phyloP scores from a whole-genome alignment of 148 eudicot genomes.

The Suaeda aralocaspica region DNA sequence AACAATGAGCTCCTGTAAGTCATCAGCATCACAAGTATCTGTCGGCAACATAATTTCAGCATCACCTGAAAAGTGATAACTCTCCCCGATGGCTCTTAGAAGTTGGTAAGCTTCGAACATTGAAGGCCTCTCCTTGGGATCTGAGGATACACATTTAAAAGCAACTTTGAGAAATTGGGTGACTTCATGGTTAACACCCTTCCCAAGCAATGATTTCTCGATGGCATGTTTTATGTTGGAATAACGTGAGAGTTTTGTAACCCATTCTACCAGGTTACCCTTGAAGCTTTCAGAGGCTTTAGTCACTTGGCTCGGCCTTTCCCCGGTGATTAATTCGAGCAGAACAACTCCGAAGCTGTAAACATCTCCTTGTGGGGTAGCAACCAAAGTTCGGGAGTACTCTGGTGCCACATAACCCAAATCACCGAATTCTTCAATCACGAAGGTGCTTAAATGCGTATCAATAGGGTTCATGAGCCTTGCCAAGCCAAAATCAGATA shows the following conservation, averaged over 20 bases:
- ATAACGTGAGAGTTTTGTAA: constrained; percentile 34
- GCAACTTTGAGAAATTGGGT: constrained; percentile 61
- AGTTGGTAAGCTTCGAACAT: constrained; percentile 73
- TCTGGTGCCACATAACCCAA: constrained; percentile 71
- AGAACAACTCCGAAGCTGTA: constrained; percentile 62
- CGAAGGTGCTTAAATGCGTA: constrained; percentile 65
- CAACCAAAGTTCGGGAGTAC: constrained; percentile 50
- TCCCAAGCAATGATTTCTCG: constrained; percentile 43
- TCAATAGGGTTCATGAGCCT: constrained; percentile 68
- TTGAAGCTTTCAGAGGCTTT: constrained; percentile 54
- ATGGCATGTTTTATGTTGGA: constrained; percentile 46
- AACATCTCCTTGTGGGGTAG: constrained; percentile 66
- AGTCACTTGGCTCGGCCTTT: constrained; percentile 40
- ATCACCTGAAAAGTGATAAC: constrained; percentile 49
- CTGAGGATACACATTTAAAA: constrained; percentile 39
- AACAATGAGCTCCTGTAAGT: constrained; percentile 52
- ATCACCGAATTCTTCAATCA: constrained; percentile 61
- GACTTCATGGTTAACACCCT: constrained; percentile 47
- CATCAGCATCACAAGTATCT: constrained; percentile 29
- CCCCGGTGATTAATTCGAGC: constrained; percentile 55
- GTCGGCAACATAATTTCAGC: constrained; percentile 44
- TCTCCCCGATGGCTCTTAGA: constrained; percentile 58
- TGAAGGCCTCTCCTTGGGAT: constrained; percentile 63
- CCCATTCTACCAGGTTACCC: constrained; percentile 63
- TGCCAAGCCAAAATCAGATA: constrained; percentile 68